Conservation (phyloP, 1,284 basidiomycete species). For the Ganoderma resinaceum region DNA sequence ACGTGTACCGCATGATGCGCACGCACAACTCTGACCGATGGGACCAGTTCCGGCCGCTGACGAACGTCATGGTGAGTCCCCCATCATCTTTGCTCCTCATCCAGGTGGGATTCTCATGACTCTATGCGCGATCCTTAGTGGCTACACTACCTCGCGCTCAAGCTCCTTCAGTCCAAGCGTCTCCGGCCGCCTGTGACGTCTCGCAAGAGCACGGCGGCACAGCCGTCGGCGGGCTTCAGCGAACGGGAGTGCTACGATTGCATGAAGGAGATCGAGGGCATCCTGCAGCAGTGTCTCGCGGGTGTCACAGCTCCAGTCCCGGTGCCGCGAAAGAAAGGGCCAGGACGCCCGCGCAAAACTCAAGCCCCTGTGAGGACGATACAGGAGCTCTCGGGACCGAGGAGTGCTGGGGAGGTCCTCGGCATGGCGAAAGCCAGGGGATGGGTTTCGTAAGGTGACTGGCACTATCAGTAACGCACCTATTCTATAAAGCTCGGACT, state of each 20-base stretch:
- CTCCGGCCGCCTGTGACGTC: constrained; percentile 56
- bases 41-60: constrained; percentile 78
- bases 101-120: neutral
- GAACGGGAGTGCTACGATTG: constrained; percentile 69
- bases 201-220: constrained; percentile 37
- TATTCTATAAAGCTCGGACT: neutral
- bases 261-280: constrained; percentile 61
- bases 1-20: constrained; percentile 92
- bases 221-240: constrained; percentile 43
- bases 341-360: constrained; percentile 44
- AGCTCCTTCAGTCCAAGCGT: constrained; percentile 75
- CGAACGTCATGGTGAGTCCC: constrained; percentile 85
- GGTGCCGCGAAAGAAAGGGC: constrained; percentile 41
- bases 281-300: constrained; percentile 52
- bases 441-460: constrained; percentile 48
- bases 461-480: neutral
- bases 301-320: constrained; percentile 35
- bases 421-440: constrained; percentile 57
- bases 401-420: constrained; percentile 61
- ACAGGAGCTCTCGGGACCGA: constrained; percentile 39
- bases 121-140: constrained; percentile 57
- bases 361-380: constrained; percentile 33
- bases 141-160: constrained; percentile 80
- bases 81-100: neutral
- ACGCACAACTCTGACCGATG: constrained; percentile 66